phyloP scores from a whole-genome alignment of 768 basidiomycete genomes.

The Trichaptum fuscoviolaceum region DNA sequence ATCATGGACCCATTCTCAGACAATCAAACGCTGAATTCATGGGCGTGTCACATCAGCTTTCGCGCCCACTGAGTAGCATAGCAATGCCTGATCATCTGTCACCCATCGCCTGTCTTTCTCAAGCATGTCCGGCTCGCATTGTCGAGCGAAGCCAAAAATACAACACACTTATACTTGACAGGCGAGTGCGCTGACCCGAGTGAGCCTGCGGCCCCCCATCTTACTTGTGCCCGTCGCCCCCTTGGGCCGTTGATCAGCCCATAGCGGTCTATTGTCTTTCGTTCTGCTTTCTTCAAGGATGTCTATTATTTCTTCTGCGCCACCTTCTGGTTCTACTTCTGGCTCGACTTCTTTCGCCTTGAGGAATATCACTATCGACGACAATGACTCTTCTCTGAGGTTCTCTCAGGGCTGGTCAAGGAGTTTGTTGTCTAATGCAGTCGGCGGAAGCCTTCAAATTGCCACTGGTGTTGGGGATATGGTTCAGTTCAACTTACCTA shows the following conservation, averaged over 20 bases:
- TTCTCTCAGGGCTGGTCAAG: slow-evolving; percentile 21
- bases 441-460: slow-evolving; percentile 13
- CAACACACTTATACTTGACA: background rate
- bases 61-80: background rate
- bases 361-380: slow-evolving; percentile 16
- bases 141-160: background rate
- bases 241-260: slow-evolving; percentile 1
- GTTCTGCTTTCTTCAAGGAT: background rate
- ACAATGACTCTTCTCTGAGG: slow-evolving; percentile 13
- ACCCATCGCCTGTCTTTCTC: background rate
- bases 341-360: slow-evolving; percentile 8
- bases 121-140: background rate
- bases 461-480: slow-evolving; percentile 15
- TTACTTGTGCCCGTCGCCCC: background rate
- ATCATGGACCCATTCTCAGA: background rate
- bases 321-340: background rate
- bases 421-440: slow-evolving; percentile 3
- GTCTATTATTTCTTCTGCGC: background rate
- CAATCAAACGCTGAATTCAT: background rate
- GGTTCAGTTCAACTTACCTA: slow-evolving; percentile 21
- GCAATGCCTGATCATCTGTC: background rate
- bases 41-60: background rate
- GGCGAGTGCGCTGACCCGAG: background rate
- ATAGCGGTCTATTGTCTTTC: background rate
- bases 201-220: background rate